phyloP scores from a whole-genome alignment of 1,284 basidiomycete genomes.

The Inonotus hispidus region DNA sequence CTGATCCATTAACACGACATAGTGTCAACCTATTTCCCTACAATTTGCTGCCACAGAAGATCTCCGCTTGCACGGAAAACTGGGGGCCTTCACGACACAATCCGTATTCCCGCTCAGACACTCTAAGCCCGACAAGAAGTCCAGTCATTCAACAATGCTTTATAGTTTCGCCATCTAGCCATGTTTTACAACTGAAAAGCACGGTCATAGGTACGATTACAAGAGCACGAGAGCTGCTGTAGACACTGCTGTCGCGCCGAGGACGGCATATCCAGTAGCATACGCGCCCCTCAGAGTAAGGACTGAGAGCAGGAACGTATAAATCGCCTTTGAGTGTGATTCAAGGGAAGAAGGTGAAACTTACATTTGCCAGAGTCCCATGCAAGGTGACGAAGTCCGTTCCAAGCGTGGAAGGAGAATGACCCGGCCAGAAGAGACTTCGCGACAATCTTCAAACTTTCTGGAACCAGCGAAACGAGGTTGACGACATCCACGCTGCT shows the following conservation, averaged over 20 bases:
- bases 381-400: slow-evolving; percentile 85
- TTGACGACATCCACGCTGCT: slow-evolving; percentile 78
- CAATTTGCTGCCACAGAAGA: too few relatives aligned
- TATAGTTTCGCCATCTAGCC: not conserved
- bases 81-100: not conserved
- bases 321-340: slow-evolving; percentile 6
- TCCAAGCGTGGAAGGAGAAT: slow-evolving; percentile 87
- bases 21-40: too few relatives aligned
- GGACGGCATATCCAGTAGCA: slow-evolving; percentile 73
- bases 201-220: slow-evolving; percentile 26
- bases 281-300: slow-evolving; percentile 78
- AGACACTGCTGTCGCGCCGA: slow-evolving; percentile 75
- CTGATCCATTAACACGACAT: too few relatives aligned
- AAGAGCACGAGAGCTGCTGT: slow-evolving; percentile 62
- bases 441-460: slow-evolving; percentile 65
- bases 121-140: not conserved
- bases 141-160: not conserved
- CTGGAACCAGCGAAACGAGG: slow-evolving; percentile 63
- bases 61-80: too few relatives aligned
- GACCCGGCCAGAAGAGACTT: slow-evolving; percentile 79
- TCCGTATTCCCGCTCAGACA: not conserved
- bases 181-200: not conserved
- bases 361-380: slow-evolving; percentile 92
- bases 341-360: slow-evolving; percentile 30
- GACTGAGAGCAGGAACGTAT: slow-evolving; percentile 42